phyloP scores from a whole-genome alignment of 441 rosid species.

The Populus hybrid region DNA sequence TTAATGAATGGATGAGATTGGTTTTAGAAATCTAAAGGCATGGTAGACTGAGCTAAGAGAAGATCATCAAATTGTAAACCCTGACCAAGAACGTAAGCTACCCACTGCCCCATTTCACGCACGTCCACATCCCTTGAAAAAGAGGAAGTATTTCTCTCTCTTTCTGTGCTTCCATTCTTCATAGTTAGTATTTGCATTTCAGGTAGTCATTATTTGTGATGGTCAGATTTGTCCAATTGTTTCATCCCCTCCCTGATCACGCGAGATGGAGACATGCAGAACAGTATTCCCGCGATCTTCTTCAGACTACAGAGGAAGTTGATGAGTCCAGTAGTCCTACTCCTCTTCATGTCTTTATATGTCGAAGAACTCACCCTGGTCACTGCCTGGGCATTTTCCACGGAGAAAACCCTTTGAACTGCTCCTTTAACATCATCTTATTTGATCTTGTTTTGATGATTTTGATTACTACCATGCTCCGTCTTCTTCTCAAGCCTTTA shows the following conservation, averaged over 20 bases:
- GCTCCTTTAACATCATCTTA: constrained; percentile 37
- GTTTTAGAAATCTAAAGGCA: no score
- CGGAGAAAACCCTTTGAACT: constrained; percentile 50
- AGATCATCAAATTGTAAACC: no score
- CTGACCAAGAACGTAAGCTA: no score
- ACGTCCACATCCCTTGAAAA: constrained; percentile 1
- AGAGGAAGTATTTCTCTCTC: not conserved
- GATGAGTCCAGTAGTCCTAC: not conserved
- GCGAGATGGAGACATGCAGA: constrained; percentile 11
- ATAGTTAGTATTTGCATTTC: not conserved
- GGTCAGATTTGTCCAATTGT: constrained; percentile 32
- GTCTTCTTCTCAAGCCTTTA: constrained; percentile 62
- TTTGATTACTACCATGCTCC: constrained; percentile 29
- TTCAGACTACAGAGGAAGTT: not conserved
- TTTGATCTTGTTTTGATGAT: constrained; percentile 37
- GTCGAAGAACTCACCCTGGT: constrained; percentile 24
- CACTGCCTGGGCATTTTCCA: constrained; percentile 37
- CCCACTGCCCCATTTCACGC: not conserved
- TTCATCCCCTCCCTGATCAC: not conserved
- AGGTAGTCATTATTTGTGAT: not conserved
- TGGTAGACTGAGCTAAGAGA: no score
- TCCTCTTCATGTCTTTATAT: constrained; percentile 24
- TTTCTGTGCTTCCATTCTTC: no score
- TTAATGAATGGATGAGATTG: no score
- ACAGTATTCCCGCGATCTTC: no score